A percentile compares a stretch with the other conserved stretches of the same genome.
These are phyloP conservation scores for Aschersonia sp. DNA, from an alignment of 2,329 filamentous ascomycete genomes.

Conservation along the genomic window DNA sequence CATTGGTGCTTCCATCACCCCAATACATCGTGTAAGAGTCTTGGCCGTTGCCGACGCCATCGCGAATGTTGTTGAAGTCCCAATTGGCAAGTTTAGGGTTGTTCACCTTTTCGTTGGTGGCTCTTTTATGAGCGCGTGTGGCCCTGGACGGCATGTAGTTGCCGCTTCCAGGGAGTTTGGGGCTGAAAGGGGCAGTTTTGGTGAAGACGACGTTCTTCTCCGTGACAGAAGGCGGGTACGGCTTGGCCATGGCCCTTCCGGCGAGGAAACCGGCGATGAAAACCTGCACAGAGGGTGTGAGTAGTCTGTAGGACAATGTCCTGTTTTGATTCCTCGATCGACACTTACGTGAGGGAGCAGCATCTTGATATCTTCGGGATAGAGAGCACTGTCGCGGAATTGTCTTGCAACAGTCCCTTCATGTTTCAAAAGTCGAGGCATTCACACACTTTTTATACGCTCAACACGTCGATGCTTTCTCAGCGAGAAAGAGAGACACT, in stretches of 20 bases:
- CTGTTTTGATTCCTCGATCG: no score
- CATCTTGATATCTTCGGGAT: no score
- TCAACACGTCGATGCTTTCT: no score
- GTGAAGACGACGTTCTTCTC: background rate
- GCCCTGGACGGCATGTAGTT: constrained; percentile 1
- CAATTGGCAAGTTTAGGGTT: background rate
- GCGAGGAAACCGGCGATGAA: background rate
- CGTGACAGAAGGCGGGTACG: background rate
- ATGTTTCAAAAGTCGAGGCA: no score
- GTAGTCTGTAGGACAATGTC: no score
- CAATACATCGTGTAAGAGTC: constrained; percentile 16
- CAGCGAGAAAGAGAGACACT: no score
- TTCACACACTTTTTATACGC: no score
- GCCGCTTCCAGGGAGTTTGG: background rate
- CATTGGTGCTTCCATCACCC: constrained; percentile 12
- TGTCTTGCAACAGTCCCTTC: no score
- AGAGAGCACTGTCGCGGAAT: no score
- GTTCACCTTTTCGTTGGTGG: background rate
- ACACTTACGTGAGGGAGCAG: no score
- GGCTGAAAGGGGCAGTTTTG: background rate
- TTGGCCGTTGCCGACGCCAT: constrained; percentile 5
- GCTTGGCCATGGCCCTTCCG: background rate
- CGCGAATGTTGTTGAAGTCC: constrained; percentile 4
- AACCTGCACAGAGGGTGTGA: no score
- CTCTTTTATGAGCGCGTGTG: background rate